Conservation (phyloP, 2,329 filamentous ascomycete genomes). For the Scedosporium boydii region DNA sequence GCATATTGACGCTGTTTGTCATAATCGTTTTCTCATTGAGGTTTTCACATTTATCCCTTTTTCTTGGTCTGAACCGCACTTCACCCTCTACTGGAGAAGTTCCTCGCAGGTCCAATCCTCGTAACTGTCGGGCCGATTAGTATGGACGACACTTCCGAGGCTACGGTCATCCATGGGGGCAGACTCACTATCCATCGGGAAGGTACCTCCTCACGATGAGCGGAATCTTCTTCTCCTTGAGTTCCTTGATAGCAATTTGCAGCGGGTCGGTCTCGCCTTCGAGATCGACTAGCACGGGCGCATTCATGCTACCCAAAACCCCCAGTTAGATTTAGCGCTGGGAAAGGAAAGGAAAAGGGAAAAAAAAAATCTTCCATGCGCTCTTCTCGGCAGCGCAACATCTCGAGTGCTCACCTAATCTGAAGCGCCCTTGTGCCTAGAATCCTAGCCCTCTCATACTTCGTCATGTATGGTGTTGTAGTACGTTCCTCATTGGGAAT, state of each 20-base stretch:
- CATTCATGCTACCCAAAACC: slow-evolving; percentile 67
- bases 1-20: background rate
- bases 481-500: slow-evolving; percentile 79
- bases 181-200: slow-evolving; percentile 84
- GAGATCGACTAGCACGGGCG: slow-evolving; percentile 88
- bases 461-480: slow-evolving; percentile 98
- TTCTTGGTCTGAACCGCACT: background rate
- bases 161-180: background rate
- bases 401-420: slow-evolving; percentile 62
- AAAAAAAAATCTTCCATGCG: background rate
- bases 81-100: slow-evolving; percentile 51
- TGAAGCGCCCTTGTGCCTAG: slow-evolving; percentile 88
- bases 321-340: slow-evolving; percentile 11
- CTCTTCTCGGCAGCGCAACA: background rate
- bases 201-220: slow-evolving; percentile 91
- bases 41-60: background rate
- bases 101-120: slow-evolving; percentile 99
- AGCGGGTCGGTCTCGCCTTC: slow-evolving; percentile 97
- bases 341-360: slow-evolving; percentile 2
- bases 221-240: slow-evolving; percentile 97
- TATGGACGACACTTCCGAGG: background rate
- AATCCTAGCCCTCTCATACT: slow-evolving; percentile 93
- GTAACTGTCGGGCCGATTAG: slow-evolving; percentile 51
- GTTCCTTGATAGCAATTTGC: slow-evolving; percentile 94
- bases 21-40: background rate